Percentiles rank a stretch among this genome's conserved stretches.
phyloP scores from a whole-genome alignment of 2,329 filamentous ascomycete species.

The Ophiostoma himal-ulmi region DNA sequence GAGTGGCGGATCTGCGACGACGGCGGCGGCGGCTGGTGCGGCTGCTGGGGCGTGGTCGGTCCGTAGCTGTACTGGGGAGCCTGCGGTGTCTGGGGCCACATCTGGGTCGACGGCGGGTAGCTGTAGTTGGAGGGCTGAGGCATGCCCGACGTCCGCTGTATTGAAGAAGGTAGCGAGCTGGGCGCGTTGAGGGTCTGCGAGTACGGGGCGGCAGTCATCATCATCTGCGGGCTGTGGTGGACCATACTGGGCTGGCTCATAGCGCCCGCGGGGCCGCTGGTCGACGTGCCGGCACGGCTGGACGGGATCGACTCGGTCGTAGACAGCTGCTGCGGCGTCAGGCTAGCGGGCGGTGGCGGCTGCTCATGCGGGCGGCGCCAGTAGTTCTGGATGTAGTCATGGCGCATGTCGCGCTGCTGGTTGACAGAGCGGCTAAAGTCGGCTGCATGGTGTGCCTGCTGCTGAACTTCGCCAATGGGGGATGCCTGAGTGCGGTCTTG shows the following conservation, averaged over 20 bases:
- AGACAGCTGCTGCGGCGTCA: conserved; percentile 46
- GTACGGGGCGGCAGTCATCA: conserved; percentile 62
- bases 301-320: conserved; percentile 43
- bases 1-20: conserved; percentile 57
- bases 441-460: conserved; percentile 79
- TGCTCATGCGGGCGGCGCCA: conserved; percentile 82
- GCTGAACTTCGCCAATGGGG: conserved; percentile 70
- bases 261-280: background rate
- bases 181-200: conserved; percentile 66
- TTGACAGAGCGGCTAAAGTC: conserved; percentile 86
- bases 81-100: conserved; percentile 64
- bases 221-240: conserved; percentile 60
- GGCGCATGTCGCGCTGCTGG: conserved; percentile 70
- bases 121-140: conserved; percentile 54
- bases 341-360: conserved; percentile 44
- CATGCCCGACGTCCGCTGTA: conserved; percentile 41
- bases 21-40: conserved; percentile 50
- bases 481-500: conserved; percentile 78
- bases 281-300: conserved; percentile 40
- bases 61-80: conserved; percentile 50
- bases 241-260: conserved; percentile 52
- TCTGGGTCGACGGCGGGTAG: conserved; percentile 55
- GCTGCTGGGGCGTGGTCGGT: conserved; percentile 36
- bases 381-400: conserved; percentile 70
- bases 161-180: conserved; percentile 64